Percentiles rank a stretch among this genome's conserved stretches.
These are phyloP conservation scores for Byssothecium circinans DNA, from an alignment of 2,329 filamentous ascomycete species.

Conservation along the genomic window DNA sequence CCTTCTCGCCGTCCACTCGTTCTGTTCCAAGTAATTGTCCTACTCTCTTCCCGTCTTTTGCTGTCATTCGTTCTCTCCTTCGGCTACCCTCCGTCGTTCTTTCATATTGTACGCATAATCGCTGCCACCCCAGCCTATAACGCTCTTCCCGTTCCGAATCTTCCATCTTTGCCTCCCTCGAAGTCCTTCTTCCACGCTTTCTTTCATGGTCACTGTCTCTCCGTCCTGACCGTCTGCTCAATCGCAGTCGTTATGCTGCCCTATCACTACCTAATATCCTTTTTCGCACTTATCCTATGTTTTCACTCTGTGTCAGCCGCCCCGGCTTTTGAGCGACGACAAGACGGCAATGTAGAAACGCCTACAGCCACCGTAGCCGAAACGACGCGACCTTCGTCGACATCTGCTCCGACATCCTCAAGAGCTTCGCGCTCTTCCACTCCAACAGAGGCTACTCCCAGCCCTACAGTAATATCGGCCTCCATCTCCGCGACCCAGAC, in stretches of 20 bases:
- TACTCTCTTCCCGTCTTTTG: constrained; percentile 9
- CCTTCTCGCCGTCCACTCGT: constrained; percentile 25
- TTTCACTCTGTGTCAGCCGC: constrained; percentile 26
- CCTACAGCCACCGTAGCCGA: constrained; percentile 13
- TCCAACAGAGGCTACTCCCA: constrained; percentile 13
- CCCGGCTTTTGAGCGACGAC: constrained; percentile 26
- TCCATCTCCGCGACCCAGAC: constrained; percentile 5
- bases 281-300: constrained; percentile 30
- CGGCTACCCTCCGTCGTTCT: constrained; percentile 15
- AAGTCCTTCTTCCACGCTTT: constrained; percentile 13
- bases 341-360: constrained; percentile 27
- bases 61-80: constrained; percentile 16
- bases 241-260: constrained; percentile 31
- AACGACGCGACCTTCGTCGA: constrained; percentile 22
- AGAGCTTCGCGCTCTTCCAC: constrained; percentile 14
- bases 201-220: constrained; percentile 28
- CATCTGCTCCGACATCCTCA: constrained; percentile 14
- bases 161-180: not conserved
- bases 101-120: constrained; percentile 2
- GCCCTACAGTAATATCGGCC: constrained; percentile 14
- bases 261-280: constrained; percentile 25
- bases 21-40: constrained; percentile 21
- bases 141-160: constrained; percentile 6
- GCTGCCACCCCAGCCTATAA: constrained; percentile 4
- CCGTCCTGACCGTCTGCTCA: constrained; percentile 13